A percentile compares a stretch with the other conserved stretches of the same genome.
Conservation (phyloP, 805 yeast species). For the Ascoidea tarda region DNA sequence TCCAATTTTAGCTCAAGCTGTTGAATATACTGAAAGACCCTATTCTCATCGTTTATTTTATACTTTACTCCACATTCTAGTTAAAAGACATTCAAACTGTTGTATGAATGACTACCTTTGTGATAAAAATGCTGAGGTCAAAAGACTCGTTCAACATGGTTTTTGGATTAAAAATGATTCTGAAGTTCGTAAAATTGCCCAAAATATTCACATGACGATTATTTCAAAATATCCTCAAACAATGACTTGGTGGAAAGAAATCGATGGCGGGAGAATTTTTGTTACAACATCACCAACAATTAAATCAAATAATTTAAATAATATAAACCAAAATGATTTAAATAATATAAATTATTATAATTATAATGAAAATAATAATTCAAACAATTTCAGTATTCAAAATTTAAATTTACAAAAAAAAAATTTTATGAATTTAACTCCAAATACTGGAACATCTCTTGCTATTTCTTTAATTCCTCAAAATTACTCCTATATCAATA, state of each 20-base stretch:
- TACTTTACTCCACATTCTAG: slow-evolving; percentile 14
- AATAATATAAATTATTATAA: no score
- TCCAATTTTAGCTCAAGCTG: slow-evolving; percentile 23
- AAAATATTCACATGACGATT: slow-evolving; percentile 14
- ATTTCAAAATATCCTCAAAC: slow-evolving; percentile 10
- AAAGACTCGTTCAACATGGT: slow-evolving; percentile 21
- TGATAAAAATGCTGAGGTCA: slow-evolving; percentile 16
- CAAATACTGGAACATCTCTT: not conserved
- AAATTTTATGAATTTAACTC: not conserved
- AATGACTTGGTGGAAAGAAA: slow-evolving; percentile 13
- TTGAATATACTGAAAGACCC: slow-evolving; percentile 14
- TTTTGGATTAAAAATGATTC: slow-evolving; percentile 17
- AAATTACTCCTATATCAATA: not conserved
- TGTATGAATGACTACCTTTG: slow-evolving; percentile 21
- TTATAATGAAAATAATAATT: no score
- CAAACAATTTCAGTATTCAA: no score
- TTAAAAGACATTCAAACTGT: slow-evolving; percentile 19
- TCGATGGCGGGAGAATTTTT: slow-evolving; percentile 11
- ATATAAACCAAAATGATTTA: not conserved
- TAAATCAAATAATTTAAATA: no score
- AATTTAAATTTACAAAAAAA: no score
- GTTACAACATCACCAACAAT: slow-evolving; percentile 1
- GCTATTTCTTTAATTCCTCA: not conserved
- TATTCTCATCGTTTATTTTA: slow-evolving; percentile 16
- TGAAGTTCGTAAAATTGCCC: slow-evolving; percentile 14